Conservation (phyloP, 495 filamentous ascomycete species). For the Pseudoneurospora amorphoporcata region DNA sequence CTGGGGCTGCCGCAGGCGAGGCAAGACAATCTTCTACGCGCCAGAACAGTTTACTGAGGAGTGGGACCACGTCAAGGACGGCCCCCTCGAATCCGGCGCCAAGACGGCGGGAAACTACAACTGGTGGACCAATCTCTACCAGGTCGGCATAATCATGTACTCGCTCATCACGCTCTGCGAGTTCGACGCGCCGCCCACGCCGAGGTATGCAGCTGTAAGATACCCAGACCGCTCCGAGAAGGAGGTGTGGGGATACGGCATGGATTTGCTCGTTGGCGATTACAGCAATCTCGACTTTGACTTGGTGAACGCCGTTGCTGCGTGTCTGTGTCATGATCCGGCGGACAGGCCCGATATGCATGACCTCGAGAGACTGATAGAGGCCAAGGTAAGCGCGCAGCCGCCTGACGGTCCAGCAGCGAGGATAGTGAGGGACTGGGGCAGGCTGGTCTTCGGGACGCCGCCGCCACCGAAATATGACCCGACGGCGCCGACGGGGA, state of each 20-base stretch:
- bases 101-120: slow-evolving; percentile 5
- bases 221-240: background rate
- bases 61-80: slow-evolving; percentile 5
- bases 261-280: background rate
- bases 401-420: background rate
- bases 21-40: background rate
- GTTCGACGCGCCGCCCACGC: background rate
- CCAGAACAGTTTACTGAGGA: slow-evolving; percentile 9
- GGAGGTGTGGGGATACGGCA: slow-evolving; percentile 1
- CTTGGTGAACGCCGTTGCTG: background rate
- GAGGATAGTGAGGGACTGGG: background rate
- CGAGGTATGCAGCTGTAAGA: background rate
- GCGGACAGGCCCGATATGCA: background rate
- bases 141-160: slow-evolving; percentile 6
- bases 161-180: slow-evolving; percentile 1
- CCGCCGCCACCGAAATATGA: background rate
- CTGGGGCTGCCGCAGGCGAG: background rate
- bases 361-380: background rate
- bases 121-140: slow-evolving; percentile 8
- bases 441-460: background rate
- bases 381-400: background rate
- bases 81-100: background rate
- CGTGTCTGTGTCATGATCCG: background rate
- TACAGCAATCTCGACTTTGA: slow-evolving; percentile 2
- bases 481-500: background rate